Conservation (phyloP, 176 grass and related monocot genomes). For the Carex parvula region DNA sequence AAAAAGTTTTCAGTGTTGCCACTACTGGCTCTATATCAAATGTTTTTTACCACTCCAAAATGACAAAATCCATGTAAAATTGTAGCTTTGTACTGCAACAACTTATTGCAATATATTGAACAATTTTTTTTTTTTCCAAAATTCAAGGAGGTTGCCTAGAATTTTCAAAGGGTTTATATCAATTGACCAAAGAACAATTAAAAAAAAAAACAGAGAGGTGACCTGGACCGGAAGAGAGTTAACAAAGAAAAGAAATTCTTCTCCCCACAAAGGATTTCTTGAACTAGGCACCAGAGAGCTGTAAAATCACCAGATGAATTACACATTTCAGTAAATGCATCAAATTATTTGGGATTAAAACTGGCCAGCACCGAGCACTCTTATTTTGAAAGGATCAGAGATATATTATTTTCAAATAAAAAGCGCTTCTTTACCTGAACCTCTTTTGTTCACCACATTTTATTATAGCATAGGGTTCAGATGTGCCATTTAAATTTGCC, state of each 20-base stretch:
- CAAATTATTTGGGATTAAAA: neutral
- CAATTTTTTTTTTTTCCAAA: neutral
- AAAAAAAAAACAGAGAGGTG: slow-evolving; percentile 10
- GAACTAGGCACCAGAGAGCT: slow-evolving; percentile 78
- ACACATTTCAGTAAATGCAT: neutral
- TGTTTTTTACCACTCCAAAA: neutral
- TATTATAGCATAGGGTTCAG: slow-evolving; percentile 82
- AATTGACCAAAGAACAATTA: neutral
- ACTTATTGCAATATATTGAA: neutral
- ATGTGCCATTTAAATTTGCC: slow-evolving; percentile 74
- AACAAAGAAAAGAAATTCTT: slow-evolving; percentile 80
- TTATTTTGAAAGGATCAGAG: neutral
- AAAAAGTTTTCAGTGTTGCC: neutral
- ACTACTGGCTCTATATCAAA: neutral
- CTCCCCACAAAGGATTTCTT: slow-evolving; percentile 87
- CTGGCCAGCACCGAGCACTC: neutral
- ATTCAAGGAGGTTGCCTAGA: neutral
- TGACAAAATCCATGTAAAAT: neutral
- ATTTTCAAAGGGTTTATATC: neutral
- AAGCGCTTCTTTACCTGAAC: slow-evolving; percentile 42
- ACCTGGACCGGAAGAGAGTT: slow-evolving; percentile 70
- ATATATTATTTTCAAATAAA: neutral
- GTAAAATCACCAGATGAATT: slow-evolving; percentile 21
- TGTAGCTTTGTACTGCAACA: neutral
- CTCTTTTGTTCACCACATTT: slow-evolving; percentile 58